Conservation (phyloP, 1,284 basidiomycete species). For the Cryptococcus maquisensis region DNA sequence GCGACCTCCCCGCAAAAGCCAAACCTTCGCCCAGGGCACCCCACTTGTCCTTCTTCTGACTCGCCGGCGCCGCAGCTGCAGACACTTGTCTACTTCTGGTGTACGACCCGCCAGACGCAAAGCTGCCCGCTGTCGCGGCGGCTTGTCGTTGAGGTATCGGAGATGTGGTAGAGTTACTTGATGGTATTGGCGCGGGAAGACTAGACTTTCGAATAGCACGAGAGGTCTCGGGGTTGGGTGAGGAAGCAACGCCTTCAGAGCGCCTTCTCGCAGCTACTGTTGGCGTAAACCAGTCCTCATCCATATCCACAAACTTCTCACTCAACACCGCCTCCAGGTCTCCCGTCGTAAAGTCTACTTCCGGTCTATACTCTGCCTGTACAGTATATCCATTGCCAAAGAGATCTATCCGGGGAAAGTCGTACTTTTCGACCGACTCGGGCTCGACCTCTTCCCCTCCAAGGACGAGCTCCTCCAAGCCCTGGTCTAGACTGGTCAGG, state of each 20-base stretch:
- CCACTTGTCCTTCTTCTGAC: slow-evolving; percentile 27
- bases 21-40: slow-evolving; percentile 36
- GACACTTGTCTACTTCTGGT: slow-evolving; percentile 4
- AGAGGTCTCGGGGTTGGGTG: not conserved
- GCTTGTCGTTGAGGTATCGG: slow-evolving; percentile 31
- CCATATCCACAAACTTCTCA: slow-evolving; percentile 45
- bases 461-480: slow-evolving; percentile 27
- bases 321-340: slow-evolving; percentile 45
- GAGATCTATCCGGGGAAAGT: slow-evolving; percentile 35
- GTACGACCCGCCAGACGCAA: slow-evolving; percentile 10
- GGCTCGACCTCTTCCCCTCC: slow-evolving; percentile 10
- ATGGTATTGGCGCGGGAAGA: slow-evolving; percentile 17
- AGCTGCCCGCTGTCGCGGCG: slow-evolving; percentile 20
- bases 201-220: not conserved
- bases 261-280: slow-evolving; percentile 37
- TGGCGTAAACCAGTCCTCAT: slow-evolving; percentile 49
- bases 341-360: slow-evolving; percentile 43
- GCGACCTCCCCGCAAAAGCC: slow-evolving; percentile 36
- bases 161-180: slow-evolving; percentile 7
- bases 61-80: slow-evolving; percentile 7
- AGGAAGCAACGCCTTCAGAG: slow-evolving; percentile 16
- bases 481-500: slow-evolving; percentile 35
- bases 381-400: slow-evolving; percentile 40
- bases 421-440: slow-evolving; percentile 22
- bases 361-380: slow-evolving; percentile 33